These are phyloP conservation scores for Ensete ventricosum DNA, from an alignment of 176 grass and related monocot species.

Conservation along the genomic window DNA sequence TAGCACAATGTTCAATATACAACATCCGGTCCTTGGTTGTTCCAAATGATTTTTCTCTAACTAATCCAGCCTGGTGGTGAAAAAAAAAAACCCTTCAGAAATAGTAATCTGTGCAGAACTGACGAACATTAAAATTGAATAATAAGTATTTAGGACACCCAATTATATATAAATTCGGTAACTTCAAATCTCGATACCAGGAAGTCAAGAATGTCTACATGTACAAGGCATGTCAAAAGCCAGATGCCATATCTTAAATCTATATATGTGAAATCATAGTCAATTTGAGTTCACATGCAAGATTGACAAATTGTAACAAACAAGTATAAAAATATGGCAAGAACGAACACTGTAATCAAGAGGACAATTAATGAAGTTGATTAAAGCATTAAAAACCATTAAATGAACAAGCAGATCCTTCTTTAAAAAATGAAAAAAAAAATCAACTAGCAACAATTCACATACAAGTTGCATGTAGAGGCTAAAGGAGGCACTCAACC, in stretches of 20 bases:
- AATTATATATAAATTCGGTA: too few species aligned
- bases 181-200: neutral
- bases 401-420: neutral
- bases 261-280: too few species aligned
- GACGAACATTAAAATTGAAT: too few species aligned
- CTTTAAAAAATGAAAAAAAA: neutral
- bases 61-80: constrained; percentile 65
- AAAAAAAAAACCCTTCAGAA: neutral
- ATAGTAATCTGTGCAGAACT: neutral
- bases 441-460: neutral
- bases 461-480: too few species aligned
- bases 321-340: neutral
- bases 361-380: too few species aligned
- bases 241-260: too few species aligned
- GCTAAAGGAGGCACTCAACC: too few species aligned
- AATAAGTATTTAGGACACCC: too few species aligned
- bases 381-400: neutral
- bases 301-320: neutral
- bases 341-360: too few species aligned
- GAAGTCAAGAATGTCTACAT: neutral
- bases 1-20: constrained; percentile 80
- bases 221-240: too few species aligned
- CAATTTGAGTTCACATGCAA: neutral
- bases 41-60: constrained; percentile 79
- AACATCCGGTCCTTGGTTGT: constrained; percentile 85